phyloP scores from a whole-genome alignment of 78 protist species.

The Chrysochromulina tobinii region DNA sequence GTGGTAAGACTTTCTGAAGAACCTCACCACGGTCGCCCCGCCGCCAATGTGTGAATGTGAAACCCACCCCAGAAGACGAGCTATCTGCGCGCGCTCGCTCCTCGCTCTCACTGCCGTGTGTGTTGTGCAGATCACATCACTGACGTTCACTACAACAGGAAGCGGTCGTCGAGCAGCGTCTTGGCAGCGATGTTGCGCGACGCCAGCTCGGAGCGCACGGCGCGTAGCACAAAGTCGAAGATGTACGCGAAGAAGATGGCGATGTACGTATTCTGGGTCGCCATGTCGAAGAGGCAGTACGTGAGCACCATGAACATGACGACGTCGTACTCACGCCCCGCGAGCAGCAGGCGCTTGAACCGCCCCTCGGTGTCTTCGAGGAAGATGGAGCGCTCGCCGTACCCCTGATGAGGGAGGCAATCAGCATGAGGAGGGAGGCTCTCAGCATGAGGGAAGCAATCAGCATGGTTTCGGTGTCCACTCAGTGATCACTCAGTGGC shows the following conservation, averaged over 20 bases:
- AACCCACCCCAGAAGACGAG: too few relatives aligned
- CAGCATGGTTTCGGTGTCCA: too few relatives aligned
- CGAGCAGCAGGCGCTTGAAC: neutral
- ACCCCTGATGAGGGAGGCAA: too few relatives aligned
- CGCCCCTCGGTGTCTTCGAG: neutral
- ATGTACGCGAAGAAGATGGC: slow-evolving; percentile 19
- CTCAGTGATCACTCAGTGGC: too few relatives aligned
- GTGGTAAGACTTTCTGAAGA: too few relatives aligned
- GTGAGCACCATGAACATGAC: neutral
- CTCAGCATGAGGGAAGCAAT: too few relatives aligned
- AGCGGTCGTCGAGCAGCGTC: slow-evolving; percentile 42
- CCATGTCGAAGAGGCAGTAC: neutral
- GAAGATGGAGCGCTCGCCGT: neutral
- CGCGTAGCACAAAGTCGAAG: neutral
- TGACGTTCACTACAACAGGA: neutral
- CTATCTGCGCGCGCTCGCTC: too few relatives aligned
- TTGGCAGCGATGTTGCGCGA: slow-evolving; percentile 9
- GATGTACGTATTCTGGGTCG: neutral
- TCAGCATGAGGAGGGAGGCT: too few relatives aligned
- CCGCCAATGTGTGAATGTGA: too few relatives aligned
- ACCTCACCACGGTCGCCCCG: too few relatives aligned
- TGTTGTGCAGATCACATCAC: too few relatives aligned
- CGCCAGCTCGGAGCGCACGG: neutral
- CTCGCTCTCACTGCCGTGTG: too few relatives aligned
- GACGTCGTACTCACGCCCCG: neutral